Conservation (phyloP, 1,284 basidiomycete genomes). For the Sparassis latifolia region DNA sequence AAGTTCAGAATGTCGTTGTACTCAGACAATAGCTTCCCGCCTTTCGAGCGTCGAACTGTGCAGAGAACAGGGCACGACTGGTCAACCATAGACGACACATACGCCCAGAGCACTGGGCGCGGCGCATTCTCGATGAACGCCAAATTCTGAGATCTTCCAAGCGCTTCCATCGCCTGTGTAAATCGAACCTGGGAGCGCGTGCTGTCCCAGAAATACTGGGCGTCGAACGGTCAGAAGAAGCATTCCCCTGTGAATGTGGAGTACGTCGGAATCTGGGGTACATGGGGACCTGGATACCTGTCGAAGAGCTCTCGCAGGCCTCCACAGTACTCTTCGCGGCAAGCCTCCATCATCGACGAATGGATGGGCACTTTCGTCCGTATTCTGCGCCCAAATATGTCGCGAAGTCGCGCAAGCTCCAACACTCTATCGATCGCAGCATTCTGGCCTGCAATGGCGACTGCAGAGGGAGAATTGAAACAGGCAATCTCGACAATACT, state of each 20-base stretch:
- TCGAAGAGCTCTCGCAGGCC: conserved; percentile 21
- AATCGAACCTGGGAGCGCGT: conserved; percentile 28
- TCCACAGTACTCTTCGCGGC: conserved; percentile 18
- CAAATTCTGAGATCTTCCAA: conserved; percentile 16
- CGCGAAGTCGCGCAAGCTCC: conserved; percentile 19
- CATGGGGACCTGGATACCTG: conserved; percentile 3
- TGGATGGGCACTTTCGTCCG: conserved; percentile 29
- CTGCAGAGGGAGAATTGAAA: conserved; percentile 29
- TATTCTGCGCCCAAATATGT: conserved; percentile 28
- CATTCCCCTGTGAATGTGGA: conserved; percentile 21
- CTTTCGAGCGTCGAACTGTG: conserved; percentile 24
- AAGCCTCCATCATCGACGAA: conserved; percentile 27
- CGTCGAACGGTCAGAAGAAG: conserved; percentile 13
- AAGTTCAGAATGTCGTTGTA: background rate
- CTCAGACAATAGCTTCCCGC: background rate
- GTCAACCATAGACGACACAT: conserved; percentile 20
- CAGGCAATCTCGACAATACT: conserved; percentile 29
- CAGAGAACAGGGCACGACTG: conserved; percentile 18
- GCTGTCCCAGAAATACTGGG: conserved; percentile 14
- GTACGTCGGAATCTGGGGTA: conserved; percentile 16
- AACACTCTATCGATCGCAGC: conserved; percentile 23
- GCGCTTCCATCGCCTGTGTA: conserved; percentile 14
- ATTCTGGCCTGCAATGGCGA: conserved; percentile 29
- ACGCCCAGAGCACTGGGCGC: conserved; percentile 30
- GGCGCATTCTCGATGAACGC: conserved; percentile 29